Evolutionary conservation across 495 filamentous ascomycete genomes (phyloP).

Genomic region (Tetracladium marchalianum): DNA sequence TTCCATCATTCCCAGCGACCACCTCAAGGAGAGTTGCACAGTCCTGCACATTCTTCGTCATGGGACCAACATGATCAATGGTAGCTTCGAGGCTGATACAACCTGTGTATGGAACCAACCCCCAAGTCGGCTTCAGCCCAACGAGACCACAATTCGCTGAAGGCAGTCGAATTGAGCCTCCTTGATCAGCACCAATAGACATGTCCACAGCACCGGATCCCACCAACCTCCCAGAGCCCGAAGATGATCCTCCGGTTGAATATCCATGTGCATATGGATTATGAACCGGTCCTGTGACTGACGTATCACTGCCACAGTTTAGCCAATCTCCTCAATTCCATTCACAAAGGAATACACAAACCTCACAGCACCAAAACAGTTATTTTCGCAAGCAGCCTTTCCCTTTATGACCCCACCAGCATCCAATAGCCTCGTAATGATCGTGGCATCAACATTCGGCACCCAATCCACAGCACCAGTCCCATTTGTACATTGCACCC

Average conservation of each 20-base stretch:
- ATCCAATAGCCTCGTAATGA: constrained; percentile 26
- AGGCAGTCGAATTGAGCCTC: constrained; percentile 50
- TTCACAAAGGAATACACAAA: constrained; percentile 12
- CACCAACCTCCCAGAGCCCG: constrained; percentile 46
- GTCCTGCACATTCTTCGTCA: constrained; percentile 39
- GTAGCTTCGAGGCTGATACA: constrained; percentile 35
- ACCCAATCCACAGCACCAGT: constrained; percentile 25
- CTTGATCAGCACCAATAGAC: constrained; percentile 49
- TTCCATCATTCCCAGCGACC: constrained; percentile 45
- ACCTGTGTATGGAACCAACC: constrained; percentile 39
- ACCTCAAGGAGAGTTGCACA: constrained; percentile 39
- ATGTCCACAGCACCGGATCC: constrained; percentile 40
- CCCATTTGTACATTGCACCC: constrained; percentile 27
- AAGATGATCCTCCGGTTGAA: constrained; percentile 45
- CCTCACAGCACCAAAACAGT: constrained; percentile 1
- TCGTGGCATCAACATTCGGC: constrained; percentile 27
- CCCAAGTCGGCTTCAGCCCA: constrained; percentile 39
- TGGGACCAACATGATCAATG: constrained; percentile 38
- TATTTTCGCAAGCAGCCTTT: constrained; percentile 23
- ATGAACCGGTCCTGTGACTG: constrained; percentile 39
- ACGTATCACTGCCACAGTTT: constrained; percentile 25
- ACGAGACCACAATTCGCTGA: constrained; percentile 37
- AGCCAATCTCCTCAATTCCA: not conserved
- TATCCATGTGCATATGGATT: constrained; percentile 41
- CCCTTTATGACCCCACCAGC: constrained; percentile 26